phyloP scores from a whole-genome alignment of 495 filamentous ascomycete species.

The Aspergillus biplanus region DNA sequence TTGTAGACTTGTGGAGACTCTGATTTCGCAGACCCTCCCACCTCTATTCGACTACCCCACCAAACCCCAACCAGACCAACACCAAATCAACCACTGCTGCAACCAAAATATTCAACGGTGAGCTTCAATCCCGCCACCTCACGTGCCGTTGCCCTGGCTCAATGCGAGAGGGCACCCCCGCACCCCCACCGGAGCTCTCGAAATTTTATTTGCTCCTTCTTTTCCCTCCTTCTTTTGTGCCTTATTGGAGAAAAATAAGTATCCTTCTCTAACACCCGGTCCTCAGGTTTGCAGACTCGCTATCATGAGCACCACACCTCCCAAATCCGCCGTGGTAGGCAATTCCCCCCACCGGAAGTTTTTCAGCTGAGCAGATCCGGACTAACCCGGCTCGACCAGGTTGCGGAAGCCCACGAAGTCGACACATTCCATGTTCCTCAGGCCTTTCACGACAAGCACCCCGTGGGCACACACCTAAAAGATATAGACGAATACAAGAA shows the following conservation, averaged over 20 bases:
- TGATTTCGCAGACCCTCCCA: constrained; percentile 3
- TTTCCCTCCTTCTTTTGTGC: constrained; percentile 6
- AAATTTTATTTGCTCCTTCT: constrained; percentile 1
- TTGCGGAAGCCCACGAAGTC: constrained; percentile 79
- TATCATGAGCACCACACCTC: constrained; percentile 63
- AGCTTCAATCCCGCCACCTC: constrained; percentile 24
- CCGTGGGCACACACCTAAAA: constrained; percentile 67
- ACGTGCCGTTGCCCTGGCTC: constrained; percentile 17
- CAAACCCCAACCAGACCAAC: constrained; percentile 10
- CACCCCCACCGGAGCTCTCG: constrained; percentile 2
- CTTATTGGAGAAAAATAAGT: neutral
- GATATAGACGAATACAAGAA: constrained; percentile 84
- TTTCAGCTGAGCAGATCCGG: constrained; percentile 6
- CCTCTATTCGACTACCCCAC: constrained; percentile 3
- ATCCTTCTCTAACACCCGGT: neutral
- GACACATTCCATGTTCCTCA: constrained; percentile 76
- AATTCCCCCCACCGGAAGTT: neutral
- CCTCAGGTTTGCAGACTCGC: constrained; percentile 15
- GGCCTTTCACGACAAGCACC: constrained; percentile 70
- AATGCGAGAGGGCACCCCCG: neutral
- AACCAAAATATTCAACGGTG: constrained; percentile 18
- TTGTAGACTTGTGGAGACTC: neutral
- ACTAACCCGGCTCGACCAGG: constrained; percentile 31
- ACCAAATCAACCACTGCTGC: constrained; percentile 12
- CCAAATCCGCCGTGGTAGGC: constrained; percentile 68